phyloP scores from a whole-genome alignment of 306 rosid species.

The Vachellia pachyceras region DNA sequence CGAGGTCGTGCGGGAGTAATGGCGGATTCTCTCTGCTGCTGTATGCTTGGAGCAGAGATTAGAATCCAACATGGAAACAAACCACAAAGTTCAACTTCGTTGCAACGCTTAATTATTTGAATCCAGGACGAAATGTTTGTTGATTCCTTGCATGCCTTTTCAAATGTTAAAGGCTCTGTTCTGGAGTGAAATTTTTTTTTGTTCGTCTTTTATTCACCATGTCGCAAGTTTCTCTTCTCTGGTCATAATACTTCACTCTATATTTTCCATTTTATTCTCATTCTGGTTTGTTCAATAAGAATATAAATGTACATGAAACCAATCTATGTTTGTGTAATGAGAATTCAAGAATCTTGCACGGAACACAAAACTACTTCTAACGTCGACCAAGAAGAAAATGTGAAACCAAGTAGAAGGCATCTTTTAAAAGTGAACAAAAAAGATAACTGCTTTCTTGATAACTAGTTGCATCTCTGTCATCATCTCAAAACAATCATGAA shows the following conservation, averaged over 20 bases:
- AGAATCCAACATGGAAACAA: constrained; percentile 4
- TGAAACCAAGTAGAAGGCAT: too few species aligned
- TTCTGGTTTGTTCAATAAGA: background rate
- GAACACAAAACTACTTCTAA: too few species aligned
- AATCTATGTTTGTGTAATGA: background rate
- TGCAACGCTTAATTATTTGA: background rate
- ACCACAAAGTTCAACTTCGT: background rate
- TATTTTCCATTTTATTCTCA: background rate
- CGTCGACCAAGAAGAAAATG: too few species aligned
- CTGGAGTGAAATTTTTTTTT: constrained; percentile 7
- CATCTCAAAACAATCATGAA: background rate
- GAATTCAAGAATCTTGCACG: background rate
- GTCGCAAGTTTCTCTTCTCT: background rate
- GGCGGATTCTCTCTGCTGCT: constrained; percentile 77
- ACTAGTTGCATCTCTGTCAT: background rate
- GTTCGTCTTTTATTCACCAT: background rate
- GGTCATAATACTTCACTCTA: background rate
- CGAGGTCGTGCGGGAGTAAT: constrained; percentile 61
- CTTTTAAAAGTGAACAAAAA: background rate
- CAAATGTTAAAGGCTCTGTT: constrained; percentile 12
- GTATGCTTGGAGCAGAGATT: constrained; percentile 79
- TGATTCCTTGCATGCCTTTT: constrained; percentile 25
- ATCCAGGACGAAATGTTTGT: constrained; percentile 2
- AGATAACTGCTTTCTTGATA: background rate
- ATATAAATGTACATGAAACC: background rate